Evolutionary conservation across 768 basidiomycete species (phyloP).

Genomic region (Punctularia strigosozonata): DNA sequence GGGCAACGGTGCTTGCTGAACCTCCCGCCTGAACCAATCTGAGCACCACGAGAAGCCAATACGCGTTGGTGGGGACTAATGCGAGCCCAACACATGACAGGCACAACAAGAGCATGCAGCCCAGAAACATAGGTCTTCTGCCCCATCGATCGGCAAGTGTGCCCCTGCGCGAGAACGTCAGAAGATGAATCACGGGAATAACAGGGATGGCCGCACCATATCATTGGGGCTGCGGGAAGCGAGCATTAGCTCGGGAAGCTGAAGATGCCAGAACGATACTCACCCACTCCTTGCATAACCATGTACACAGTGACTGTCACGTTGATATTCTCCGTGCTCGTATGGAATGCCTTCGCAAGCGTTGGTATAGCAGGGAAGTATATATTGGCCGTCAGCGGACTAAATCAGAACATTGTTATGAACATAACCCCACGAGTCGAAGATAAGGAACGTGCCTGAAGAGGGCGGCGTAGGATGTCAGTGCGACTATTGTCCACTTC

Average conservation of each 20-base stretch:
- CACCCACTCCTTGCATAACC: conserved; percentile 53
- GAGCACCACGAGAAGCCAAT: conserved; percentile 73
- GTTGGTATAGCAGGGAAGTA: conserved; percentile 74
- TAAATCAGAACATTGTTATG: conserved; percentile 11
- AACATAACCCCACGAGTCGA: background rate
- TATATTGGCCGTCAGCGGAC: conserved; percentile 64
- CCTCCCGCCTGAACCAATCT: conserved; percentile 72
- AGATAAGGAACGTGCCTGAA: conserved; percentile 36
- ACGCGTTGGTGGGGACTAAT: conserved; percentile 42
- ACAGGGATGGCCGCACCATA: too few species aligned
- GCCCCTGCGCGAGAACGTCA: conserved; percentile 39
- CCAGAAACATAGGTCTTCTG: conserved; percentile 49
- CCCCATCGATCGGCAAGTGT: conserved; percentile 57
- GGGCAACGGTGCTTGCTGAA: conserved; percentile 66
- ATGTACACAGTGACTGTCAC: conserved; percentile 74
- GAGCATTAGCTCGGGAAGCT: background rate
- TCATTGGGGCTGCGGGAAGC: background rate
- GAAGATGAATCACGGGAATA: too few species aligned
- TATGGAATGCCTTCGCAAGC: conserved; percentile 48
- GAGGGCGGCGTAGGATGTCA: conserved; percentile 45
- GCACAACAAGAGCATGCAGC: conserved; percentile 51
- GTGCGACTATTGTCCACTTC: conserved; percentile 58
- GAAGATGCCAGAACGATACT: conserved; percentile 8
- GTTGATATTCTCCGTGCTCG: conserved; percentile 63
- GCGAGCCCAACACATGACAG: conserved; percentile 56